phyloP scores from a whole-genome alignment of 2,329 filamentous ascomycete genomes.

The Neonectria ditissima region DNA sequence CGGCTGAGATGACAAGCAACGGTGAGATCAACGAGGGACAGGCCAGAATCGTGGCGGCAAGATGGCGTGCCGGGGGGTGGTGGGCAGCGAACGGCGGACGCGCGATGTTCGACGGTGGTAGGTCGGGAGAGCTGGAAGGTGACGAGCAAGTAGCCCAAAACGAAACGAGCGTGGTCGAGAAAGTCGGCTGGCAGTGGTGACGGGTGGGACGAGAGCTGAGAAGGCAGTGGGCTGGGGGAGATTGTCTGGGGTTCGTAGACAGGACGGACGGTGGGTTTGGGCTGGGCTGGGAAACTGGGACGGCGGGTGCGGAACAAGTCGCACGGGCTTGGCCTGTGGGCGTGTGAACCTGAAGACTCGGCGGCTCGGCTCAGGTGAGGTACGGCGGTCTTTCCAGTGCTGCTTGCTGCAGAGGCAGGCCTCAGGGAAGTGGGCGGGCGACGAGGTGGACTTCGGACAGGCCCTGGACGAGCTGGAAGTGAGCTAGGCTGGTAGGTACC shows the following conservation, averaged over 20 bases:
- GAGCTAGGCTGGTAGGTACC: constrained; percentile 2
- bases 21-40: constrained; percentile 42
- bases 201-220: constrained; percentile 50
- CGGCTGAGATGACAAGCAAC: constrained; percentile 36
- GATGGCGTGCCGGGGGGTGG: constrained; percentile 42
- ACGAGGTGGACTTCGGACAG: constrained; percentile 11
- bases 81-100: constrained; percentile 30
- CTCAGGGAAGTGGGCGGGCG: constrained; percentile 1
- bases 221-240: constrained; percentile 40
- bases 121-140: constrained; percentile 20
- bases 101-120: constrained; percentile 41
- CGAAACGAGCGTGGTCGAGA: constrained; percentile 37
- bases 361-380: background rate
- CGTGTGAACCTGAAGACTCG: background rate
- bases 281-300: constrained; percentile 23
- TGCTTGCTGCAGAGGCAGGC: constrained; percentile 15
- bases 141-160: constrained; percentile 35
- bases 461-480: constrained; percentile 32
- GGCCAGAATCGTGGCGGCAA: constrained; percentile 41
- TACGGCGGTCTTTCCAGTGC: constrained; percentile 8
- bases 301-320: constrained; percentile 41
- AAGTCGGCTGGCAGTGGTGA: constrained; percentile 36
- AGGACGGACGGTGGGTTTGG: constrained; percentile 36
- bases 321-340: constrained; percentile 5
- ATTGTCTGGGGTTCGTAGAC: constrained; percentile 40